A percentile compares a stretch with the other conserved stretches of the same genome.
These are phyloP conservation scores for Bipolaris zeicola DNA, from an alignment of 2,329 filamentous ascomycete species.

Conservation along the genomic window DNA sequence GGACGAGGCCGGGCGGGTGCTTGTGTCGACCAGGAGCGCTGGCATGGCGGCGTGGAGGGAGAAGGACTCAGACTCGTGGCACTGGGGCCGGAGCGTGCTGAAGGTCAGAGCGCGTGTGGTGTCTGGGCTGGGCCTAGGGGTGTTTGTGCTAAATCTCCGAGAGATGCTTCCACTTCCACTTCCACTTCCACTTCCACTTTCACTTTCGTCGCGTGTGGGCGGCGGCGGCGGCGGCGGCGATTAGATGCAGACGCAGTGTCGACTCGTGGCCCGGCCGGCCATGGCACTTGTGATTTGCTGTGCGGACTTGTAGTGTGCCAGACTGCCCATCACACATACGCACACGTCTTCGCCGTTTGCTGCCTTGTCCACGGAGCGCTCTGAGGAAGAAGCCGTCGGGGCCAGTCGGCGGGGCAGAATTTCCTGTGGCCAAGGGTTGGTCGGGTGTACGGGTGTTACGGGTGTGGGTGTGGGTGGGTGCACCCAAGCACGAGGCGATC, in stretches of 20 bases:
- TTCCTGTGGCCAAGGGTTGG: slow-evolving; percentile 8
- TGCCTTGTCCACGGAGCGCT: slow-evolving; percentile 5
- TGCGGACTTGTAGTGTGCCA: slow-evolving; percentile 7
- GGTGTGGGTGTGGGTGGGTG: background rate
- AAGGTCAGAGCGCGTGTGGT: slow-evolving; percentile 15
- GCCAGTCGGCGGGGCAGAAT: slow-evolving; percentile 8
- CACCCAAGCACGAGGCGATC: slow-evolving; percentile 4
- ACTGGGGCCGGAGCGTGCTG: slow-evolving; percentile 22
- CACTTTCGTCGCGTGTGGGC: slow-evolving; percentile 17
- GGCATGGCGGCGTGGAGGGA: slow-evolving; percentile 44
- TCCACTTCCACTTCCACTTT: background rate
- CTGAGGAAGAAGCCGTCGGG: background rate
- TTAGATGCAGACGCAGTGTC: slow-evolving; percentile 18
- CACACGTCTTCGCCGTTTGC: slow-evolving; percentile 2
- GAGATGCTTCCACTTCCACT: background rate
- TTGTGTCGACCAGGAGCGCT: slow-evolving; percentile 44
- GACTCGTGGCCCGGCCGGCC: slow-evolving; percentile 13
- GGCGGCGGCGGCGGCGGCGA: slow-evolving; percentile 8
- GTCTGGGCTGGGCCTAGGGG: slow-evolving; percentile 1
- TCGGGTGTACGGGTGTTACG: background rate
- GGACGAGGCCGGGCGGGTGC: slow-evolving; percentile 31
- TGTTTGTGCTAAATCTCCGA: slow-evolving; percentile 15
- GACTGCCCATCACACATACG: background rate
- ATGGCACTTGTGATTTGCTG: slow-evolving; percentile 17
- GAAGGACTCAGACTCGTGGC: slow-evolving; percentile 21